phyloP scores from a whole-genome alignment of 495 filamentous ascomycete genomes.

The Penicillium tannophilum region DNA sequence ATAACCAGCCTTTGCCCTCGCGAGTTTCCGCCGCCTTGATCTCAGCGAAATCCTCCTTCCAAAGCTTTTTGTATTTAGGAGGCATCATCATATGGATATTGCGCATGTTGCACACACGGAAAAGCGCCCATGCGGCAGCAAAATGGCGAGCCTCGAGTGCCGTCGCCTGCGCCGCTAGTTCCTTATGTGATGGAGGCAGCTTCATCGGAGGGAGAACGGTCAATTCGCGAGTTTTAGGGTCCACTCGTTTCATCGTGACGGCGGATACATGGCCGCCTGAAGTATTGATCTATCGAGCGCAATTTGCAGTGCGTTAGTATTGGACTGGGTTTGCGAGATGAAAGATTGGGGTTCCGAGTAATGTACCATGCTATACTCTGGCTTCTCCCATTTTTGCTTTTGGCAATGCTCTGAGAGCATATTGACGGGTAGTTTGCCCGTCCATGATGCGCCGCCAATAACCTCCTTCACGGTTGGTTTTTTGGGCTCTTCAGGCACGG shows the following conservation, averaged over 20 bases:
- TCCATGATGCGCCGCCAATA: slow-evolving; percentile 96
- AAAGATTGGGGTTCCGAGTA: not conserved
- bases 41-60: slow-evolving; percentile 81
- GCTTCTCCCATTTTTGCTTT: slow-evolving; percentile 92
- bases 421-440: slow-evolving; percentile 91
- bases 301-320: not conserved
- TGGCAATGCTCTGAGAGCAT: slow-evolving; percentile 93
- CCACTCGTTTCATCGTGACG: slow-evolving; percentile 74
- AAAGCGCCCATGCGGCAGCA: slow-evolving; percentile 86
- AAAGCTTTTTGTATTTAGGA: slow-evolving; percentile 82
- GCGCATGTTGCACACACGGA: slow-evolving; percentile 88
- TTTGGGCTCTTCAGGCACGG: slow-evolving; percentile 60
- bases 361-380: slow-evolving; percentile 79
- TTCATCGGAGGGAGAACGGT: slow-evolving; percentile 76
- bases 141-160: slow-evolving; percentile 90
- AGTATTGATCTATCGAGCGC: slow-evolving; percentile 44
- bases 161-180: slow-evolving; percentile 68
- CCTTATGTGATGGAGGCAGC: slow-evolving; percentile 70
- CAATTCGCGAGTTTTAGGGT: slow-evolving; percentile 80
- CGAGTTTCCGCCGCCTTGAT: slow-evolving; percentile 76
- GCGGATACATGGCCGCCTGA: slow-evolving; percentile 71
- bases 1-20: slow-evolving; percentile 84
- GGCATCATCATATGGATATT: slow-evolving; percentile 93
- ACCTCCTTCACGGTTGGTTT: slow-evolving; percentile 82
- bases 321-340: not conserved